These are phyloP conservation scores for Teunomyces panamensis DNA, from an alignment of 805 yeast genomes.

Conservation along the genomic window DNA sequence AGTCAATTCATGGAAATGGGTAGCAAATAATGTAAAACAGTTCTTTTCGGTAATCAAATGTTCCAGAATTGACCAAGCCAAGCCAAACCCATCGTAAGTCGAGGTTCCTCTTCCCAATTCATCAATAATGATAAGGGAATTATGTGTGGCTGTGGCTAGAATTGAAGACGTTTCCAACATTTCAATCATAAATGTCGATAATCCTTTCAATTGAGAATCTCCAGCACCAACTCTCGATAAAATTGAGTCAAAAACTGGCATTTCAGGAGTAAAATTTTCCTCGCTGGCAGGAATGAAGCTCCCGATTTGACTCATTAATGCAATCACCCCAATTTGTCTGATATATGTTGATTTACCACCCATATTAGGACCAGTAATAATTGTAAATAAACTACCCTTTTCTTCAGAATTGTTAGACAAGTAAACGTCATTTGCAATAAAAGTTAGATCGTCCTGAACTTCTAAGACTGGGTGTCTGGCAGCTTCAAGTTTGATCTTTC, in stretches of 20 bases:
- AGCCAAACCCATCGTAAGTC: conserved; percentile 94
- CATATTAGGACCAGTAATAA: conserved; percentile 96
- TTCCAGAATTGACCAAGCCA: conserved; percentile 96
- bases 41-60: conserved; percentile 66
- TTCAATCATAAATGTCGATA: conserved; percentile 95
- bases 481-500: conserved; percentile 57
- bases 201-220: conserved; percentile 94
- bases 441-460: conserved; percentile 84
- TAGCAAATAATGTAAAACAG: conserved; percentile 88
- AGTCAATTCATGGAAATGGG: conserved; percentile 96
- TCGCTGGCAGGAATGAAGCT: conserved; percentile 74
- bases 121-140: conserved; percentile 84
- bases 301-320: conserved; percentile 86
- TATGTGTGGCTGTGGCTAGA: conserved; percentile 69
- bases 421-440: conserved; percentile 86
- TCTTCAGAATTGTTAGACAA: conserved; percentile 44
- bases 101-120: conserved; percentile 93
- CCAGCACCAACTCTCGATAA: conserved; percentile 98
- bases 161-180: conserved; percentile 93
- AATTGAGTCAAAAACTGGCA: conserved; percentile 85
- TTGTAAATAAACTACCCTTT: conserved; percentile 59
- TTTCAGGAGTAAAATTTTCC: conserved; percentile 49
- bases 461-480: conserved; percentile 96
- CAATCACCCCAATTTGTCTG: conserved; percentile 83
- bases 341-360: conserved; percentile 96